Evolutionary conservation across 805 yeast species (phyloP).

Genomic region (Kockiozyma suomiensis): DNA sequence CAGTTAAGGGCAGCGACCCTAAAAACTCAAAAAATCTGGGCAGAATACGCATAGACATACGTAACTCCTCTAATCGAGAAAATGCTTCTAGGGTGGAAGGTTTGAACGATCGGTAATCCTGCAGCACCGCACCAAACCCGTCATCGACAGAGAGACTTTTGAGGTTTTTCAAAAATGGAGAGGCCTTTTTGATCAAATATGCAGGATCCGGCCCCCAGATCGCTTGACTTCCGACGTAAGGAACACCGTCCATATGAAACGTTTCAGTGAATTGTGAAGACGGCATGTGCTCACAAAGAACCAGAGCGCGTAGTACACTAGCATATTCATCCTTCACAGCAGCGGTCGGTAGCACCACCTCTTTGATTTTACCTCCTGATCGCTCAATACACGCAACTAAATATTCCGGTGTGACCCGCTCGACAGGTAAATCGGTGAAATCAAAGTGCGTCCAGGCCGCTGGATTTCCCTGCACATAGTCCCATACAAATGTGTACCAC

Average conservation of each 20-base stretch:
- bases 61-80: conserved; percentile 10
- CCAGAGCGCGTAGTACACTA: conserved; percentile 15
- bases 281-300: conserved; percentile 20
- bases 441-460: conserved; percentile 20
- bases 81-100: conserved; percentile 3
- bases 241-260: conserved; percentile 18
- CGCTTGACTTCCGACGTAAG: conserved; percentile 19
- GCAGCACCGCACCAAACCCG: conserved; percentile 16
- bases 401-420: conserved; percentile 24
- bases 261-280: conserved; percentile 1
- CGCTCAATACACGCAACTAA: conserved; percentile 21
- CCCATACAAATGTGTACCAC: conserved; percentile 21
- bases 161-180: neutral
- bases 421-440: conserved; percentile 5
- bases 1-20: neutral
- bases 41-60: conserved; percentile 16
- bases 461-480: conserved; percentile 3
- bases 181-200: conserved; percentile 12
- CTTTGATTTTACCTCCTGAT: conserved; percentile 12
- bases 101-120: conserved; percentile 1
- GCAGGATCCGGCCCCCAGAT: conserved; percentile 24
- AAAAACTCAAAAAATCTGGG: conserved; percentile 20
- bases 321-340: conserved; percentile 13
- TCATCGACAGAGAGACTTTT: conserved; percentile 12
- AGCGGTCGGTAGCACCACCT: neutral